These are phyloP conservation scores for Sugiyamaella qingdaonensis DNA, from an alignment of 805 yeast species.

Conservation along the genomic window DNA sequence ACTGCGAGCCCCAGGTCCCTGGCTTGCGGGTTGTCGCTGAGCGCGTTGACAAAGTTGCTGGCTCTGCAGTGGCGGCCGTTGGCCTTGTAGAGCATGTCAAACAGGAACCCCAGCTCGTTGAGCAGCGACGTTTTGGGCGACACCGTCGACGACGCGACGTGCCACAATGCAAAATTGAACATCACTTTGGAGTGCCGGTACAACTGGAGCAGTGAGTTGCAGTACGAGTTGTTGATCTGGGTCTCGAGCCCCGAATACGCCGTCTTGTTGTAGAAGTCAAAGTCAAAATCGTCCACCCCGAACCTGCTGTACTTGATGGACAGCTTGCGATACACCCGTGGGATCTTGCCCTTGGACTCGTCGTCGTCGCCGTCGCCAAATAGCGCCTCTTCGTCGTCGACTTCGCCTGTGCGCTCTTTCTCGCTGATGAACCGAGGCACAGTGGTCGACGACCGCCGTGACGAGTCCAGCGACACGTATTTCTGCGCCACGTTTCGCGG, in stretches of 20 bases:
- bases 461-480: slow-evolving; percentile 23
- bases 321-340: slow-evolving; percentile 70
- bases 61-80: slow-evolving; percentile 75
- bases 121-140: slow-evolving; percentile 39
- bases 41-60: slow-evolving; percentile 63
- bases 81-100: slow-evolving; percentile 87
- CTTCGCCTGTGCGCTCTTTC: slow-evolving; percentile 33
- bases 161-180: slow-evolving; percentile 57
- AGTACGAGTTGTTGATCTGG: slow-evolving; percentile 71
- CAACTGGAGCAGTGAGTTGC: slow-evolving; percentile 74
- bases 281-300: slow-evolving; percentile 93
- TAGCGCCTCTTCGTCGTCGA: slow-evolving; percentile 23
- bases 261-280: slow-evolving; percentile 75
- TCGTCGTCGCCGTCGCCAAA: slow-evolving; percentile 17
- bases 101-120: slow-evolving; percentile 81
- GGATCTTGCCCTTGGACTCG: slow-evolving; percentile 42
- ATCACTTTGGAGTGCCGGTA: slow-evolving; percentile 73
- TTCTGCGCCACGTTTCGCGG: slow-evolving; percentile 44
- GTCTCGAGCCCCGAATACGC: slow-evolving; percentile 81
- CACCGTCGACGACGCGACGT: slow-evolving; percentile 32
- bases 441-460: slow-evolving; percentile 30
- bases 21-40: slow-evolving; percentile 50
- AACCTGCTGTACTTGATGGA: slow-evolving; percentile 80
- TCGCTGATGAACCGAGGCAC: slow-evolving; percentile 59
- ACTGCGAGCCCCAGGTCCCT: slow-evolving; percentile 49